Conservation (phyloP, 805 yeast genomes). For the Sugiyamaella smithiae region DNA sequence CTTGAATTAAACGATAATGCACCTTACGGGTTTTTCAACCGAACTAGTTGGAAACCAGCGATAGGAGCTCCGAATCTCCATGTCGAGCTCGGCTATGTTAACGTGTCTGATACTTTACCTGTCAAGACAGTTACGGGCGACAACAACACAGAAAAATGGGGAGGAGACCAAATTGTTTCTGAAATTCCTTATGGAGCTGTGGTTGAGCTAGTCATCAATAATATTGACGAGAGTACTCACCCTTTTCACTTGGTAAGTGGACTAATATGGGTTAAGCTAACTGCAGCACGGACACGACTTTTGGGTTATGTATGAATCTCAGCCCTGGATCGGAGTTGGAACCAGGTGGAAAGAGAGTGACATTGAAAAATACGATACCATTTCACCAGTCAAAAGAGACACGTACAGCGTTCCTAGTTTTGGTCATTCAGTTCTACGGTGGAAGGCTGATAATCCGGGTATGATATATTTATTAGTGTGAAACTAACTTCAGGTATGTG, state of each 20-base stretch:
- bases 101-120: slow-evolving; percentile 29
- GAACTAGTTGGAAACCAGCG: slow-evolving; percentile 27
- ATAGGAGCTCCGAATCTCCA: slow-evolving; percentile 29
- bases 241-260: slow-evolving; percentile 77
- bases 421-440: slow-evolving; percentile 44
- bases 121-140: slow-evolving; percentile 51
- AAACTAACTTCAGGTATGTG: too few species aligned
- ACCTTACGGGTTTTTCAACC: slow-evolving; percentile 28
- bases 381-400: slow-evolving; percentile 63
- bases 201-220: slow-evolving; percentile 74
- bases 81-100: slow-evolving; percentile 26
- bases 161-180: slow-evolving; percentile 53
- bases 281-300: too few species aligned
- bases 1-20: slow-evolving; percentile 22
- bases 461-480: too few species aligned
- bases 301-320: too few species aligned
- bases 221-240: slow-evolving; percentile 72
- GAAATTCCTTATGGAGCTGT: slow-evolving; percentile 57
- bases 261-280: too few species aligned
- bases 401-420: slow-evolving; percentile 48
- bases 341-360: too few species aligned
- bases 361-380: slow-evolving; percentile 40
- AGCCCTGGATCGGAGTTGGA: too few species aligned
- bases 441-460: slow-evolving; percentile 84
- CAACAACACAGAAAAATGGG: slow-evolving; percentile 49